Evolutionary conservation across 768 basidiomycete genomes (phyloP), one percentile per base, ranked within the genome.

Genomic region (Astraeus odoratus): DNA sequence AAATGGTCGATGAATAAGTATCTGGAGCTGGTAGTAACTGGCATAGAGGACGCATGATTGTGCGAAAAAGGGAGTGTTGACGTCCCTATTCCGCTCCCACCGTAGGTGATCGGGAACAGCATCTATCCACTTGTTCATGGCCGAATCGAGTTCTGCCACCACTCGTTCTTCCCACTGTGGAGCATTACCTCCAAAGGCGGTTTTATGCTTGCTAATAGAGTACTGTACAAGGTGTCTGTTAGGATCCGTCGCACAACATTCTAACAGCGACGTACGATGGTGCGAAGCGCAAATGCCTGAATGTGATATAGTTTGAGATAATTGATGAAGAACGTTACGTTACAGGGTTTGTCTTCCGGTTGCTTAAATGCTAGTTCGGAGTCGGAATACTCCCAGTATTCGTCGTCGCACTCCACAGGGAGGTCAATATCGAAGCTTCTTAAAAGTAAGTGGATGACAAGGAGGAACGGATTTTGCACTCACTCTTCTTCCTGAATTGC

Each of bases 101-200:
- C 67, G 66, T 19, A 68, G 37, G 34, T 67, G 64, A 56, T 64
- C 59, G 2, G 87, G 87, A 2, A 90, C 69, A 3, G 74, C 69
- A 43, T 85, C 80, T 39, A 83, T 73, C 87, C 87, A 90, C n/a
- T 76, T 73, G 52, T 89, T 87, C 56, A 90, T 65, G 2, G 78
- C 76, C 3, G 82, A 80, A 64, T 90, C 87, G 4, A 90, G 69
- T 45, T 86, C 83, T 7, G 77, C 74, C 4, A 90, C 78, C 18
- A 80, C 72, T 30, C 76, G 73, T 43, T 82, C 74, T 43, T 83
- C 80, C 63, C 80, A 86, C 45, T 80, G 63, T 50, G 48, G 66
- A 46, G 79, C 69, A 16, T 67, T 67, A 37, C 72, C 71, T 30
- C 75, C 75, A 19, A 77, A 63, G 4, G 78, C 60, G 7, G 78